A percentile compares a stretch with the other conserved stretches of the same genome.
phyloP scores from a whole-genome alignment of 768 basidiomycete species.

The Boletus sp. region DNA sequence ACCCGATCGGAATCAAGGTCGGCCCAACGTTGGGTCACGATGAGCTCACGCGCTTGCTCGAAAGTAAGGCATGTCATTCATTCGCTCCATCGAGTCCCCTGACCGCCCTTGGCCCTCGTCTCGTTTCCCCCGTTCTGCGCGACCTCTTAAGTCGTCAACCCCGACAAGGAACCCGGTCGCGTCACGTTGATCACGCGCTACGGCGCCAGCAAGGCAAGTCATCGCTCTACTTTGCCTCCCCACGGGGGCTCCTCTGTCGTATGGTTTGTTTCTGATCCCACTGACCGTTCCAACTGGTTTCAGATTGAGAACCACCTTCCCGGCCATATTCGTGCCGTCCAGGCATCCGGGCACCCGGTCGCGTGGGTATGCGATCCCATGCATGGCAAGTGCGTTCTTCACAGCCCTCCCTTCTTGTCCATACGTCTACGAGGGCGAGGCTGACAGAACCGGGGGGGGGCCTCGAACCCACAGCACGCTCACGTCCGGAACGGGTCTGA shows the following conservation, averaged over 20 bases:
- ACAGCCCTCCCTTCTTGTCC: neutral
- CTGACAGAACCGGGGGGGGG: neutral
- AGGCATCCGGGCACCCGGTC: conserved; percentile 78
- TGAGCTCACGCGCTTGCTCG: conserved; percentile 73
- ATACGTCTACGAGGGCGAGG: neutral
- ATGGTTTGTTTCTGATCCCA: neutral
- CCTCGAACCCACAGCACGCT: conserved; percentile 59
- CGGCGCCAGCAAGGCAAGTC: conserved; percentile 74
- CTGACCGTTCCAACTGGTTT: neutral
- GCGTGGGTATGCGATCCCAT: conserved; percentile 97
- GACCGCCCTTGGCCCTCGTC: neutral
- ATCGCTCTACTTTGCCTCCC: neutral
- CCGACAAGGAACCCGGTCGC: conserved; percentile 73
- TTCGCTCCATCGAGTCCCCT: neutral
- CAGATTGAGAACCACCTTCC: conserved; percentile 76
- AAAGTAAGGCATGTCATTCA: conserved; percentile 48
- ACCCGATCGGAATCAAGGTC: conserved; percentile 95
- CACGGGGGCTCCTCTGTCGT: neutral
- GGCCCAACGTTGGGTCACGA: conserved; percentile 81
- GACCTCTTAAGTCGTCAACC: conserved; percentile 77
- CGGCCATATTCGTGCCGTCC: conserved; percentile 78
- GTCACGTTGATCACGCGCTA: conserved; percentile 93
- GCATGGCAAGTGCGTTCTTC: conserved; percentile 86
- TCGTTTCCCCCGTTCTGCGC: neutral
- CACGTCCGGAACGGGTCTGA: conserved; percentile 75